Evolutionary conservation across 371 early-diverging fungal genomes (phyloP), one percentile per base, ranked within the genome.

Genomic region (Zychaea mexicana): DNA sequence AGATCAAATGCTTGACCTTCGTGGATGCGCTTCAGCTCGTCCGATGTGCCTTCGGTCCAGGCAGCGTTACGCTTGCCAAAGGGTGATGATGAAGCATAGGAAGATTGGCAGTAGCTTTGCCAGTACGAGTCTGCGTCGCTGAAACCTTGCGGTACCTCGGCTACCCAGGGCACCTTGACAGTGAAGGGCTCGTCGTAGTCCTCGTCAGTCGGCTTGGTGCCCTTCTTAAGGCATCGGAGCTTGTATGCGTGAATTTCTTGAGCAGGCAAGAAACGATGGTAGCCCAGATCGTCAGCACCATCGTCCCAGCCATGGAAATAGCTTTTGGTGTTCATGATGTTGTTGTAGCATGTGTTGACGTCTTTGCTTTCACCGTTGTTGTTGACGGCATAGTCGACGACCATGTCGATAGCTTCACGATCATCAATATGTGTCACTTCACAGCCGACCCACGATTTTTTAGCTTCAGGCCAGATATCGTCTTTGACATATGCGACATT

Each of bases 231-330:
- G 53, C 82, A 82, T 52, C 74, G 75, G 52, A 82, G 54, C 19
- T 79, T 82, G 52, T 82, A 82, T 3, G 69, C 67, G 49, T 82
- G 82, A 3, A 64, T 72, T 56, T 82, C 82, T 58, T 82, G 79
- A 27, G 75, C 82, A 19, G 82, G 82, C 36, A 82, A 68, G 76
- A 82, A 82, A 54, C 82, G 82, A 66, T 82, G 82, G 30, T 82
- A 82, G 4, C 82, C 82, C 26, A 82, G 69, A 71, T 82, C 82
- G 68, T 82, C 82, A 24, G 82, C 82, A 69, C 82, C 82, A 54
- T 82, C 82, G 36, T 82, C 82, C 82, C 82, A 82, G 10, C 82
- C 82, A 31, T 82, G 82, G 68, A 82, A 82, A 32, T 82, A 82
- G 27, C 77, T 79, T 59, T 78, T 78, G 54, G 79, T 82, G 60